Percentiles rank a stretch among this genome's conserved stretches.
These are phyloP conservation scores for Hypsizygus marmoreus DNA, from an alignment of 768 basidiomycete species.

Conservation along the genomic window DNA sequence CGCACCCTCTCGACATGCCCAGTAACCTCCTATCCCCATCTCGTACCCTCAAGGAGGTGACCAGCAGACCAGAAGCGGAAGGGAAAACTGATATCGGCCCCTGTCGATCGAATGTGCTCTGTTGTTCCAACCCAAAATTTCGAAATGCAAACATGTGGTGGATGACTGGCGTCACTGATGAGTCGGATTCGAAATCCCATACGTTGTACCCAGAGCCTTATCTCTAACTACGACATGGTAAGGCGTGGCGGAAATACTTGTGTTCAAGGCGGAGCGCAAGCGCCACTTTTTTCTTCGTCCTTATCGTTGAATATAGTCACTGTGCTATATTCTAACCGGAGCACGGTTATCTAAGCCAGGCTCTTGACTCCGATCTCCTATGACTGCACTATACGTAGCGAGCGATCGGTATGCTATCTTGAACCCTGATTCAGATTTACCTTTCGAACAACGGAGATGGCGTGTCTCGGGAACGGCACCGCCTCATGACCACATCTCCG, in stretches of 20 bases:
- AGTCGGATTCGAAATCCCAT: background rate
- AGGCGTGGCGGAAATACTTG: too few species aligned
- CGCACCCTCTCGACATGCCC: background rate
- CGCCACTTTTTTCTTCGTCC: too few species aligned
- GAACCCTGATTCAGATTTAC: constrained; percentile 11
- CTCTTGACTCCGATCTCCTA: constrained; percentile 11
- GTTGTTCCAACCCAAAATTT: constrained; percentile 2
- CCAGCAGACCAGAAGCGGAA: constrained; percentile 4
- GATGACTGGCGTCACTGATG: background rate
- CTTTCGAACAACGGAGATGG: constrained; percentile 1
- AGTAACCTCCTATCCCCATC: constrained; percentile 2
- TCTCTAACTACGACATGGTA: too few species aligned
- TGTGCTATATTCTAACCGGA: too few species aligned
- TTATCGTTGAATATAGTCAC: too few species aligned
- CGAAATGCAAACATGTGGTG: constrained; percentile 11
- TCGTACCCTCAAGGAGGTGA: background rate
- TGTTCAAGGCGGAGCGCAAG: too few species aligned
- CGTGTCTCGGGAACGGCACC: constrained; percentile 17
- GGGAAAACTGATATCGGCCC: constrained; percentile 4
- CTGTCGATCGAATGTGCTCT: constrained; percentile 13
- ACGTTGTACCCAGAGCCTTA: too few species aligned
- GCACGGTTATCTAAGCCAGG: background rate
- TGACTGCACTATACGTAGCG: constrained; percentile 2
- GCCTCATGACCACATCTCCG: constrained; percentile 1
- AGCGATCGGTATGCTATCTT: too few species aligned